These are phyloP conservation scores for Cornus suecica DNA, from an alignment of 148 eudicot species.

Conservation along the genomic window DNA sequence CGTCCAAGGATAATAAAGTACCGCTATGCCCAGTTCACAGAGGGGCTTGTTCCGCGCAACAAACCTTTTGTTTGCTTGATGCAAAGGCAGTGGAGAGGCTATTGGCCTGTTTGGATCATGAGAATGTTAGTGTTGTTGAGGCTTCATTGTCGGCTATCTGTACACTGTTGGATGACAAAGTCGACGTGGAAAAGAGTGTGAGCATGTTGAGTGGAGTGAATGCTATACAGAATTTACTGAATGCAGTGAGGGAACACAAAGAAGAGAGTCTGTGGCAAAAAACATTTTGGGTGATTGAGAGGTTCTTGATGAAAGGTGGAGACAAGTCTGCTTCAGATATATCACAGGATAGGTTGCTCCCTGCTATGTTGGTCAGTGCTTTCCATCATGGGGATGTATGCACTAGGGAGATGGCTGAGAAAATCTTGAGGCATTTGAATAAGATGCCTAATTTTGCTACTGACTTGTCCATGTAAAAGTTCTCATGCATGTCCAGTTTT, in stretches of 20 bases:
- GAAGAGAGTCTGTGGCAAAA: slow-evolving; percentile 61
- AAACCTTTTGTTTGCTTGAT: slow-evolving; percentile 72
- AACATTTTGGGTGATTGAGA: slow-evolving; percentile 73
- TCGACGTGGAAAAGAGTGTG: slow-evolving; percentile 56
- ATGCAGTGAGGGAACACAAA: slow-evolving; percentile 60
- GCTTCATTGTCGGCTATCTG: slow-evolving; percentile 72
- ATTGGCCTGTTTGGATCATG: slow-evolving; percentile 55
- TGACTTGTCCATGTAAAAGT: slow-evolving; percentile 35
- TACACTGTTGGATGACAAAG: slow-evolving; percentile 65
- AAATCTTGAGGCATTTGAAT: slow-evolving; percentile 60
- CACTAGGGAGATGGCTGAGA: slow-evolving; percentile 75
- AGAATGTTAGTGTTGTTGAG: slow-evolving; percentile 55
- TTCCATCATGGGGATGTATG: slow-evolving; percentile 71
- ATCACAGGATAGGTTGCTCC: slow-evolving; percentile 54
- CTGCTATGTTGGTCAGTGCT: slow-evolving; percentile 56
- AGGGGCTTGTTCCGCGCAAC: slow-evolving; percentile 65
- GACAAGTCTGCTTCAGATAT: slow-evolving; percentile 42
- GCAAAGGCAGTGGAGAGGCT: slow-evolving; percentile 62
- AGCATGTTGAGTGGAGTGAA: slow-evolving; percentile 41
- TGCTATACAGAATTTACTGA: slow-evolving; percentile 44
- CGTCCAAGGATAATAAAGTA: slow-evolving; percentile 27
- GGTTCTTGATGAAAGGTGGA: slow-evolving; percentile 56
- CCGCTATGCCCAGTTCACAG: slow-evolving; percentile 55
- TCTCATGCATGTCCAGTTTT: background rate
- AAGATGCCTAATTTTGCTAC: slow-evolving; percentile 52